These are phyloP conservation scores for Aspergillus sparsus DNA, from an alignment of 495 filamentous ascomycete species.

Conservation along the genomic window DNA sequence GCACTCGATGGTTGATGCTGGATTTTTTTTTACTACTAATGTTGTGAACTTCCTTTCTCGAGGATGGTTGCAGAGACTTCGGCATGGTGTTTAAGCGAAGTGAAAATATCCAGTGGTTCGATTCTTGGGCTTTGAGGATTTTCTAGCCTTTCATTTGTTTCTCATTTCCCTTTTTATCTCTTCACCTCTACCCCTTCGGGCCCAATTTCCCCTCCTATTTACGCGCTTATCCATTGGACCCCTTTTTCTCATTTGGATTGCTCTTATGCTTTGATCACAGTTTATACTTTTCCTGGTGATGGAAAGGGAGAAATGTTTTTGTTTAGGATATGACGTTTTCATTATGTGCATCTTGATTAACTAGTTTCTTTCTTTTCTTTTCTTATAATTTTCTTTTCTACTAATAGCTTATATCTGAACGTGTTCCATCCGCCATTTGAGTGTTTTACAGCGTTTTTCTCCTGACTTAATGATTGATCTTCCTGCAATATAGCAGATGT, in stretches of 20 bases:
- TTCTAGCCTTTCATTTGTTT: constrained; percentile 28
- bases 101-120: constrained; percentile 8
- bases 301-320: constrained; percentile 37
- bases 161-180: constrained; percentile 20
- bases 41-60: constrained; percentile 13
- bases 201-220: constrained; percentile 20
- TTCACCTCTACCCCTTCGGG: constrained; percentile 25
- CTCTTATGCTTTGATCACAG: constrained; percentile 38
- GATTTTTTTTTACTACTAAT: constrained; percentile 24
- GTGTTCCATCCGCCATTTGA: constrained; percentile 33
- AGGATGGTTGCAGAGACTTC: constrained; percentile 20
- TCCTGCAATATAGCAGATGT: constrained; percentile 32
- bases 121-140: constrained; percentile 15
- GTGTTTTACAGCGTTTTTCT: constrained; percentile 27
- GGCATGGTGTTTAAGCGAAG: constrained; percentile 12
- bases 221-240: constrained; percentile 16
- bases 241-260: constrained; percentile 31
- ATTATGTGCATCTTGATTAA: constrained; percentile 27
- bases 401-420: constrained; percentile 31
- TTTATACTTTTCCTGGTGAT: constrained; percentile 40
- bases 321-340: constrained; percentile 40
- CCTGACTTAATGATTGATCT: constrained; percentile 28
- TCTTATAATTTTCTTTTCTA: constrained; percentile 24
- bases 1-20: constrained; percentile 22
- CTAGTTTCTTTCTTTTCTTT: constrained; percentile 18